Conservation (phyloP, 2,329 filamentous ascomycete genomes). For the Tolypocladium inflatum region DNA sequence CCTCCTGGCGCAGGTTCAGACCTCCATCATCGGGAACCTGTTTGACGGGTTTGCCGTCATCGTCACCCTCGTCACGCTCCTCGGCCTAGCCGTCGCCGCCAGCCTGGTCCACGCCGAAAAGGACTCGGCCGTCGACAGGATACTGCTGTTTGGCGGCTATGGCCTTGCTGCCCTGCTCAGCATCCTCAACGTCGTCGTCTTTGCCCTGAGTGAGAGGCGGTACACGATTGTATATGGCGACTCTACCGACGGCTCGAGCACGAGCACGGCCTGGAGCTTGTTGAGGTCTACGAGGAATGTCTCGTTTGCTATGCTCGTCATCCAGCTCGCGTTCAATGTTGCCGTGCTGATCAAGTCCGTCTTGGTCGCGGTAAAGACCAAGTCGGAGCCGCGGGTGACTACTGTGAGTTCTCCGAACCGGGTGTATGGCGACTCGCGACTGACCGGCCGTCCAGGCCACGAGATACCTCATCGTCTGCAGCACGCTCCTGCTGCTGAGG, state of each 20-base stretch:
- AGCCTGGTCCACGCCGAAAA: conserved; percentile 7
- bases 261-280: not conserved
- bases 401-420: conserved; percentile 5
- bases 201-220: conserved; percentile 10
- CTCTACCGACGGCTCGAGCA: not conserved
- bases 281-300: conserved; percentile 1
- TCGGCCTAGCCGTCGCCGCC: conserved; percentile 12
- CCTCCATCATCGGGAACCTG: conserved; percentile 1
- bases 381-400: conserved; percentile 5
- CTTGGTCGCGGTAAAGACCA: conserved; percentile 10
- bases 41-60: conserved; percentile 5
- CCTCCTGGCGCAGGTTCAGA: not conserved
- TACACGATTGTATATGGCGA: not conserved
- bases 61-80: conserved; percentile 13
- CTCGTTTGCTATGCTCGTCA: conserved; percentile 5
- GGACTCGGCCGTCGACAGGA: conserved; percentile 3
- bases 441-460: conserved; percentile 6
- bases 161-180: conserved; percentile 7
- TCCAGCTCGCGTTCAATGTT: conserved; percentile 9
- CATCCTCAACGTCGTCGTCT: conserved; percentile 6
- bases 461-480: conserved; percentile 12
- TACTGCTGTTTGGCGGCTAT: conserved; percentile 7
- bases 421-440: not conserved
- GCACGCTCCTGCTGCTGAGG: conserved; percentile 15
- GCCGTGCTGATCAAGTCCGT: conserved; percentile 8